Conservation (phyloP, 2,329 filamentous ascomycete genomes). For the Tolypocladium guangdongense region DNA sequence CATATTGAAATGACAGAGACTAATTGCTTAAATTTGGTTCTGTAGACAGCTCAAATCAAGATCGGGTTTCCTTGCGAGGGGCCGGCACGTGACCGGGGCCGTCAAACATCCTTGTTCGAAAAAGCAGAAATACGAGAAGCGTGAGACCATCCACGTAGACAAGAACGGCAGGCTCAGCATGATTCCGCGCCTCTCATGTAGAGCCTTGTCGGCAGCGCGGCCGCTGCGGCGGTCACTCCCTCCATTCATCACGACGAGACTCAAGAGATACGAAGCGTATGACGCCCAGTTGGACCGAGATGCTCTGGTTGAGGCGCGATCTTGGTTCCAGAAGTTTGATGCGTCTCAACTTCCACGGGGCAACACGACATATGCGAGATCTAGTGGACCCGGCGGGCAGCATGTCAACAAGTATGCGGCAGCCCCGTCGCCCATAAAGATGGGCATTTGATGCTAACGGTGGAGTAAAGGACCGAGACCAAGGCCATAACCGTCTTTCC, state of each 20-base stretch:
- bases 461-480: constrained; percentile 41
- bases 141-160: neutral
- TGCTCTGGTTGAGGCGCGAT: constrained; percentile 37
- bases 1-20: neutral
- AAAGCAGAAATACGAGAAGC: neutral
- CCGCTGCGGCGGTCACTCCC: neutral
- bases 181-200: neutral
- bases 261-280: constrained; percentile 34
- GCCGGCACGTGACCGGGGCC: too few species aligned
- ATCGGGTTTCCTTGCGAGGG: too few species aligned
- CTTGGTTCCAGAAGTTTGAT: constrained; percentile 37
- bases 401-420: constrained; percentile 48
- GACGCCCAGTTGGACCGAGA: constrained; percentile 39
- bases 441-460: constrained; percentile 18
- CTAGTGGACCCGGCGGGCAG: constrained; percentile 49
- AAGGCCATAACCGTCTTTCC: constrained; percentile 46
- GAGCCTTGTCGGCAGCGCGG: neutral
- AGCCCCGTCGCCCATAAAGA: neutral
- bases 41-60: too few species aligned
- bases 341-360: constrained; percentile 35
- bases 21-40: neutral
- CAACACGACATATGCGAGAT: constrained; percentile 43
- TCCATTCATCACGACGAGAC: constrained; percentile 6
- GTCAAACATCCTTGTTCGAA: neutral
- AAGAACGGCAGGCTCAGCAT: neutral